Base-by-base conservation (phyloP, 768 basidiomycete species). In the Amanita rimosa region DNA sequence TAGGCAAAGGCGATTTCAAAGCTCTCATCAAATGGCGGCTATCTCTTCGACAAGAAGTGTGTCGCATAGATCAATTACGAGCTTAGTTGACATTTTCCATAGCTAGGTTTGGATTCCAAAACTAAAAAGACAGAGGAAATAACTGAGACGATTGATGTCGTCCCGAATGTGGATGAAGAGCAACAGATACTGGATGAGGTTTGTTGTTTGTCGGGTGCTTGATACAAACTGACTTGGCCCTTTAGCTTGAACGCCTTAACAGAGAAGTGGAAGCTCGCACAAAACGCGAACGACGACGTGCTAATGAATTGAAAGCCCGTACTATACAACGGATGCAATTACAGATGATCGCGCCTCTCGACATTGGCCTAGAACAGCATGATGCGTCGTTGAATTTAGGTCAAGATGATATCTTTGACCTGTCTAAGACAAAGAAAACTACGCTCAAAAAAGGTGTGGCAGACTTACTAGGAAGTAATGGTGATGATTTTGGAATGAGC, bases 1-100 rank as follows among this genome's bases (percentile, higher is more conserved):
- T 99, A 29, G 96, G 96, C 29, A 99, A 97, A 67, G 87, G 94
- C 24, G 96, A 99, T 60, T 99, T 99, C 72, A 98, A 97, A 64
- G 60, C 75, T 7, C 67, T 99, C 48, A 71, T 98, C 50, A 97
- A 85, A 67, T 99, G 95, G 95, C 77, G 96, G 44, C 65, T 80
- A 37, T 78, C 81, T 4, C 70, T 98, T 27, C 83, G 96, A 24
- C 83, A 97, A 66, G 91, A 97, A 74, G 90, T 89, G 48, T n/a
- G 71, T 59, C 35, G 35, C 31, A 50, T 40, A 8, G 27, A 16
- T 31, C 24, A 41, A 14, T 21, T 22, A 54, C 44, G 46, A n/a
- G 36, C 19, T 21, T 36, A 26, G 17, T 34, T 17, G 8, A 43
- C 16, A 13, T 43, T 41, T 17, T 4, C 31, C 31, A 40, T 57